Conservation (phyloP, 495 filamentous ascomycete genomes). For the Cladorrhinum samala region DNA sequence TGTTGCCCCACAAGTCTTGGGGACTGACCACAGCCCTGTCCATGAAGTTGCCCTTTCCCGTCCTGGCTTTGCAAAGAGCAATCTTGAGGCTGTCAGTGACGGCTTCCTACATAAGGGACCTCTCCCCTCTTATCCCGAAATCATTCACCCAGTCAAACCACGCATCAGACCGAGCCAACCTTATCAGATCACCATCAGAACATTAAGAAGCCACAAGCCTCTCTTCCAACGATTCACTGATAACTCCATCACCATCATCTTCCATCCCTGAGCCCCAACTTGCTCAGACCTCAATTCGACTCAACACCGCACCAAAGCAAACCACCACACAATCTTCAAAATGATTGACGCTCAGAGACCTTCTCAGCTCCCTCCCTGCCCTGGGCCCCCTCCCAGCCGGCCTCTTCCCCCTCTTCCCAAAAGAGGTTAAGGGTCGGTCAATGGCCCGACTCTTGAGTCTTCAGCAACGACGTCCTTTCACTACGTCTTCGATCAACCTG, state of each 20-base stretch:
- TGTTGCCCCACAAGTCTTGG: conserved; percentile 20
- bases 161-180: conserved; percentile 26
- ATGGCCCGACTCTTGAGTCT: conserved; percentile 5
- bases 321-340: conserved; percentile 19
- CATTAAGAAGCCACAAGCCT: conserved; percentile 11
- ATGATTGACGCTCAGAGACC: conserved; percentile 64
- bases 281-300: conserved; percentile 11
- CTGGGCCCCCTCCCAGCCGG: conserved; percentile 74
- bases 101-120: conserved; percentile 41
- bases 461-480: background rate
- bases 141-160: conserved; percentile 11
- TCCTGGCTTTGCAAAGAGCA: conserved; percentile 21
- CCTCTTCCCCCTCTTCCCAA: conserved; percentile 79
- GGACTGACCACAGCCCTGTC: conserved; percentile 29
- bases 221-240: conserved; percentile 1
- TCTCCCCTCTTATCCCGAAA: conserved; percentile 26
- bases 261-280: conserved; percentile 4
- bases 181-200: conserved; percentile 17
- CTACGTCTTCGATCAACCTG: conserved; percentile 7
- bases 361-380: conserved; percentile 73
- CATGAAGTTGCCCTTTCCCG: conserved; percentile 19
- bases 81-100: conserved; percentile 28
- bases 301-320: conserved; percentile 17
- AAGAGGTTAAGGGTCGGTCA: conserved; percentile 39
- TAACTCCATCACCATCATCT: background rate